Conservation (phyloP, 2,329 filamentous ascomycete genomes). For the Zymoseptoria tritici region DNA sequence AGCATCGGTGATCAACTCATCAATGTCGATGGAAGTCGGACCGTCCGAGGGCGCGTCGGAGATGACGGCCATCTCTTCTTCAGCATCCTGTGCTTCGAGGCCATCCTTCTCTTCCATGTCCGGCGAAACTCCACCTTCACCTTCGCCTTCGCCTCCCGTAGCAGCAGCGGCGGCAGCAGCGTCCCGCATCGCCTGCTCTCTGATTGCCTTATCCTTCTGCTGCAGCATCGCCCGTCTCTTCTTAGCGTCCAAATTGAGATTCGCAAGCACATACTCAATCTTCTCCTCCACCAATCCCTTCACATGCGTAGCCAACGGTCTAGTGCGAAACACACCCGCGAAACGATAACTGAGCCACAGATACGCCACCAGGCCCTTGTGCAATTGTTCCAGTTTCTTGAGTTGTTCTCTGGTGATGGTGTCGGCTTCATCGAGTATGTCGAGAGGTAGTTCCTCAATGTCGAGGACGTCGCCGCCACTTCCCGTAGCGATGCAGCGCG, state of each 20-base stretch:
- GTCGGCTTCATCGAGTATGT: slow-evolving; percentile 57
- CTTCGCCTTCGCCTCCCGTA: slow-evolving; percentile 1
- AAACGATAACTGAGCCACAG: slow-evolving; percentile 92
- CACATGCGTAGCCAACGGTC: slow-evolving; percentile 68
- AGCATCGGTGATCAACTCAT: not conserved
- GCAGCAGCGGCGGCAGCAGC: slow-evolving; percentile 16
- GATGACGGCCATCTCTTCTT: slow-evolving; percentile 27
- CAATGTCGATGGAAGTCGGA: not conserved
- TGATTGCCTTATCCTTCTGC: slow-evolving; percentile 4
- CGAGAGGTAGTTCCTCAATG: slow-evolving; percentile 62
- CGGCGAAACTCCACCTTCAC: not conserved
- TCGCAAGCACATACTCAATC: slow-evolving; percentile 57
- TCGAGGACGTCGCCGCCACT: slow-evolving; percentile 62
- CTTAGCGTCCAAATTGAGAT: slow-evolving; percentile 43
- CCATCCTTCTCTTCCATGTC: not conserved
- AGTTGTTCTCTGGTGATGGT: slow-evolving; percentile 51
- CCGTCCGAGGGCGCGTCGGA: not conserved
- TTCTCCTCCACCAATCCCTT: slow-evolving; percentile 69
- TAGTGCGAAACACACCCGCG: slow-evolving; percentile 67
- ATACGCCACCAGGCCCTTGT: slow-evolving; percentile 77
- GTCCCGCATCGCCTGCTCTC: slow-evolving; percentile 21
- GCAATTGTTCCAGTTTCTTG: slow-evolving; percentile 63
- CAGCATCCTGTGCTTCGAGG: slow-evolving; percentile 17
- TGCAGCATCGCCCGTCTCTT: not conserved
- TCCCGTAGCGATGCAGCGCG: slow-evolving; percentile 61